A percentile compares a stretch with the other conserved stretches of the same genome.
Evolutionary conservation across 192 early-diverging fungal genomes (phyloP).

Genomic region (Pilobolus umbonatus): DNA sequence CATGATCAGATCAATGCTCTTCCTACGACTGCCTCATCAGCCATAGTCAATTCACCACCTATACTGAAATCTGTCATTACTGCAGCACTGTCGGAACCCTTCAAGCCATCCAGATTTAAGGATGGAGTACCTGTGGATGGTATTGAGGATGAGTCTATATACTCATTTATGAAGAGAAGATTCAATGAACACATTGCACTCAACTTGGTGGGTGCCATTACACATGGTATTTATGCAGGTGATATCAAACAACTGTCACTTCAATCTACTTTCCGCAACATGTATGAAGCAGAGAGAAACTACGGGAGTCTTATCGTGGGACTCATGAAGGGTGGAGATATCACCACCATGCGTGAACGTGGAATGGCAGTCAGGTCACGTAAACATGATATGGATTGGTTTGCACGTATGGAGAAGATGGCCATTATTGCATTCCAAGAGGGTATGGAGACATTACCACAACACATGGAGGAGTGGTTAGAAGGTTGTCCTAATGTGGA

Average conservation of each 20-base stretch:
- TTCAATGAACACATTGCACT: conserved; percentile 73
- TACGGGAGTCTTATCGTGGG: conserved; percentile 53
- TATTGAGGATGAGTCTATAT: conserved; percentile 78
- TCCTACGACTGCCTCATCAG: conserved; percentile 28
- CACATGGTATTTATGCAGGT: conserved; percentile 94
- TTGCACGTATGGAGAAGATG: conserved; percentile 49
- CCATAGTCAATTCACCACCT: conserved; percentile 35
- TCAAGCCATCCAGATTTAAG: conserved; percentile 12
- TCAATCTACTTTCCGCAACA: conserved; percentile 62
- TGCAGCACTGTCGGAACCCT: conserved; percentile 55
- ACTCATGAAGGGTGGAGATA: conserved; percentile 35
- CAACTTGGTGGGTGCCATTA: conserved; percentile 80
- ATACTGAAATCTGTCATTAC: conserved; percentile 53
- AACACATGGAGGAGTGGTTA: conserved; percentile 53
- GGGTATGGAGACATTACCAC: conserved; percentile 69
- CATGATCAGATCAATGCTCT: conserved; percentile 65
- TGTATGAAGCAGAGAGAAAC: conserved; percentile 65
- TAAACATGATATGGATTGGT: conserved; percentile 47
- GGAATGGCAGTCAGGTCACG: conserved; percentile 24
- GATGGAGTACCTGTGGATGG: conserved; percentile 6
- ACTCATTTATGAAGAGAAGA: conserved; percentile 72
- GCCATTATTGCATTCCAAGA: conserved; percentile 82
- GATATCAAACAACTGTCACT: conserved; percentile 75
- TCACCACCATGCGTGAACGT: conserved; percentile 29
- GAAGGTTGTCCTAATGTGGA: conserved; percentile 49